A percentile compares a stretch with the other conserved stretches of the same genome.
These are phyloP conservation scores for Xylaria sp. DNA, from an alignment of 2,329 filamentous ascomycete genomes.

Conservation along the genomic window DNA sequence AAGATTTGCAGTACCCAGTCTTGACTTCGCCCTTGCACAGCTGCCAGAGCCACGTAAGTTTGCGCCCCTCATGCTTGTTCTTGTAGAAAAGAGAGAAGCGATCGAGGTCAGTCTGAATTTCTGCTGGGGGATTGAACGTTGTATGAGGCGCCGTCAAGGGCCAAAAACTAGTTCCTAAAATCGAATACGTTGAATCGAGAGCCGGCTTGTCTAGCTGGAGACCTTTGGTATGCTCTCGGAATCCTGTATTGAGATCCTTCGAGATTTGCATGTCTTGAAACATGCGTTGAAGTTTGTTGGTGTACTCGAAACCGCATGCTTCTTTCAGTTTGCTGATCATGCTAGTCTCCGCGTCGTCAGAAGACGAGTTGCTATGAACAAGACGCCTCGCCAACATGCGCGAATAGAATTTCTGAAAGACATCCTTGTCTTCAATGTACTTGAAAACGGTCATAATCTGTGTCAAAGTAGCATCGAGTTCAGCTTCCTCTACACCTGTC, in stretches of 20 bases:
- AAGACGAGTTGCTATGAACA: conserved; percentile 94
- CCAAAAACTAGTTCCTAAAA: conserved; percentile 98
- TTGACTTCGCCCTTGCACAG: conserved; percentile 97
- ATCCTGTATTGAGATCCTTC: conserved; percentile 92
- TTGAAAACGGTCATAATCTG: conserved; percentile 99
- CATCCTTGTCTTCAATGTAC: conserved; percentile 99
- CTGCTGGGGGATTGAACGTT: conserved; percentile 85
- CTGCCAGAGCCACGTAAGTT: conserved; percentile 98
- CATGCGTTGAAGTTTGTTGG: conserved; percentile 99
- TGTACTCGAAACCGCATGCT: conserved; percentile 98
- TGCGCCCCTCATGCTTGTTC: conserved; percentile 95
- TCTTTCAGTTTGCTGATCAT: conserved; percentile 99
- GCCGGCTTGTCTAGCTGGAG: conserved; percentile 75
- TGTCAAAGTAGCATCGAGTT: conserved; percentile 86
- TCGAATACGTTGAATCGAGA: conserved; percentile 88
- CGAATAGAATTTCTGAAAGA: conserved; percentile 99
- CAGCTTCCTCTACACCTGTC: conserved; percentile 91
- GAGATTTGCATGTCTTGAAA: conserved; percentile 99
- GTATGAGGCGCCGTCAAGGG: conserved; percentile 88
- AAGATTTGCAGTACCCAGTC: conserved; percentile 88
- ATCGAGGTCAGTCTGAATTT: conserved; percentile 88
- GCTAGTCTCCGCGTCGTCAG: conserved; percentile 96
- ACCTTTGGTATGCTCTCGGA: conserved; percentile 79
- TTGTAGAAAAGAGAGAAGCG: conserved; percentile 92
- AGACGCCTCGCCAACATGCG: conserved; percentile 94